Base-by-base conservation (phyloP, 208 protist genomes). In the Leishmania major region DNA sequence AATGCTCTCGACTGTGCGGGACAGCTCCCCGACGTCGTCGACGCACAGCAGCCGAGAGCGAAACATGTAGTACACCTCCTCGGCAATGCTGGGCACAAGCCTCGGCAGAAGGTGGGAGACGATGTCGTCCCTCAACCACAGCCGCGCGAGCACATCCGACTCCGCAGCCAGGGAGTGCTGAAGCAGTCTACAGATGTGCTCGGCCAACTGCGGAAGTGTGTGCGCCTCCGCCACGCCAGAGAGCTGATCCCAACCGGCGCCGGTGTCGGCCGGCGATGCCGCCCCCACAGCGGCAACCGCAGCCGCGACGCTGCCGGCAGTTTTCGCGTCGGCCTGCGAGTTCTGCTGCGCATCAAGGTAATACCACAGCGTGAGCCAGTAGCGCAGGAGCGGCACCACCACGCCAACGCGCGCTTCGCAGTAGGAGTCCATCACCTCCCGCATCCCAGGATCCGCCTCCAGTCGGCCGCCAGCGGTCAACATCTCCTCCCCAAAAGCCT, bases 121-220 rank as follows among this genome's bases (percentile, higher is more conserved):
- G 72, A 96, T 88, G 51, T 96, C 95, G 40, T 95, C 93, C 28
- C 90, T 87, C 62, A 98, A 84, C 92, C 95, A 98, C 78, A 98
- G 79, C 25, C 79, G 74, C 76, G 90, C 89, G 75, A 95, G 83
- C 60, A 96, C 84, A 19, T 82, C 82, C 64, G 84, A 86, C 79
- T 97, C 93, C 19, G 77, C 78, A 43, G 82, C 79, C 8, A 96
- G 64, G 49, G 79, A 90, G 53, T 90, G 74, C 77, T 93, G 89
- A 83, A 97, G 87, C 47, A 96, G 79, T 0, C 75, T 79, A 79
- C 81, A 89, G 28, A 96, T 84, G 77, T 94, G 79, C 67, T 81
- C 84, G 0, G 91, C 88, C 60, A 97, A 78, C 66, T 90, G 85
- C 13, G 91, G 88, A 78, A 93, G 90, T 25, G 81, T 84, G 60